A percentile compares a stretch with the other conserved stretches of the same genome.
Conservation (phyloP, 169 alveolate genomes). For the Plasmodium yoelii region DNA sequence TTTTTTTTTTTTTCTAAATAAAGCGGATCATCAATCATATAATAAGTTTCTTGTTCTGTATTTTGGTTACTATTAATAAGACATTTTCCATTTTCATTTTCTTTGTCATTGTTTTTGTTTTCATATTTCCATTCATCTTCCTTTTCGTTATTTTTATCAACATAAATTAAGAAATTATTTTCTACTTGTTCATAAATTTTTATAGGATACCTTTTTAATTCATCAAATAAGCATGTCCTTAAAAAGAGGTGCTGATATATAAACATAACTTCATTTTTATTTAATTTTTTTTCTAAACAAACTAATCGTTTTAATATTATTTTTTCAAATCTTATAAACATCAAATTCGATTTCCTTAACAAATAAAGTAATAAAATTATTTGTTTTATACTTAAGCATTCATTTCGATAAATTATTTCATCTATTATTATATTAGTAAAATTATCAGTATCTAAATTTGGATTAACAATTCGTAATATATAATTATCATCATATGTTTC, state of each 20-base stretch:
- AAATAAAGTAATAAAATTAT: slow-evolving; percentile 28
- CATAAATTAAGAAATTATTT: neutral
- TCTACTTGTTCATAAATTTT: slow-evolving; percentile 18
- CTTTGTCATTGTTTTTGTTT: neutral
- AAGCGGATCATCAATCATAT: slow-evolving; percentile 45
- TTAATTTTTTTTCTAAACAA: slow-evolving; percentile 24
- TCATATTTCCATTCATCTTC: neutral
- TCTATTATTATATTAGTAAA: slow-evolving; percentile 38
- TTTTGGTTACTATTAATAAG: neutral
- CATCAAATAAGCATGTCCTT: slow-evolving; percentile 64
- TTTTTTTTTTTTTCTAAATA: slow-evolving; percentile 49
- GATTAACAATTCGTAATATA: too few species aligned
- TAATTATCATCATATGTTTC: too few species aligned
- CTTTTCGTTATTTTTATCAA: neutral
- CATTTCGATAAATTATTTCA: slow-evolving; percentile 69
- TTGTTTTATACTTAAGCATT: slow-evolving; percentile 35
- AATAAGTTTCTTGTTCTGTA: slow-evolving; percentile 2
- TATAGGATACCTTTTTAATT: slow-evolving; percentile 10
- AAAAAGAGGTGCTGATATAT: slow-evolving; percentile 47
- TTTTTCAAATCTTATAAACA: slow-evolving; percentile 47
- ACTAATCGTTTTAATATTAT: slow-evolving; percentile 43
- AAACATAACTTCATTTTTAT: slow-evolving; percentile 46
- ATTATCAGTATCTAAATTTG: slow-evolving; percentile 5
- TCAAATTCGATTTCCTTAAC: slow-evolving; percentile 8
- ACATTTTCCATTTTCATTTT: neutral